A percentile compares a stretch with the other conserved stretches of the same genome.
These are phyloP conservation scores for Moniliophthora roreri DNA, from an alignment of 1,284 basidiomycete species.

Conservation along the genomic window DNA sequence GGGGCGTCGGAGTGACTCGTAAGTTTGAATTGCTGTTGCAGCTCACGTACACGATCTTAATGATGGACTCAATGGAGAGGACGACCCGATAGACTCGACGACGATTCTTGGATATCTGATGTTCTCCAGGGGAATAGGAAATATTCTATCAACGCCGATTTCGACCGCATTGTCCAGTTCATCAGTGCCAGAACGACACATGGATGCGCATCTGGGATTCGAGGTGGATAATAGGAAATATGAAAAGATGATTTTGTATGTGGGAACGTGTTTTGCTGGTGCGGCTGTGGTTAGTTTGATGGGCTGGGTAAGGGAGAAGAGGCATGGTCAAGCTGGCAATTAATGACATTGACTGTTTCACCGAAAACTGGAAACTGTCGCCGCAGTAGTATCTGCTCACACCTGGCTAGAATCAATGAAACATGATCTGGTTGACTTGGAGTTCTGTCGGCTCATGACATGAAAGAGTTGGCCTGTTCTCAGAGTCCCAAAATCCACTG, in stretches of 20 bases:
- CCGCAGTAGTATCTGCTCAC: too few species aligned
- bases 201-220: slow-evolving; percentile 19
- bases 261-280: slow-evolving; percentile 30
- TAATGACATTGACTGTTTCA: too few species aligned
- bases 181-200: background rate
- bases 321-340: too few species aligned
- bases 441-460: too few species aligned
- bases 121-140: slow-evolving; percentile 12
- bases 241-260: slow-evolving; percentile 28
- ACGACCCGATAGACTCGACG: slow-evolving; percentile 6
- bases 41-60: background rate
- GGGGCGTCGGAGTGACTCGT: slow-evolving; percentile 16
- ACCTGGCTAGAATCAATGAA: too few species aligned
- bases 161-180: slow-evolving; percentile 3
- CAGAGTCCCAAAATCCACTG: too few species aligned
- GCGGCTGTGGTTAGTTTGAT: slow-evolving; percentile 23
- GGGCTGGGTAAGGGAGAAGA: slow-evolving; percentile 17
- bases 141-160: slow-evolving; percentile 11
- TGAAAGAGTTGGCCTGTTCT: too few species aligned
- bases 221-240: slow-evolving; percentile 27
- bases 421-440: too few species aligned
- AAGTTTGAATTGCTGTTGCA: background rate
- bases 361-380: too few species aligned
- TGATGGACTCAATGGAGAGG: background rate
- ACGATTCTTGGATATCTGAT: slow-evolving; percentile 10